phyloP scores from a whole-genome alignment of 208 protist species.

The Acanthamoeba castellanii region DNA sequence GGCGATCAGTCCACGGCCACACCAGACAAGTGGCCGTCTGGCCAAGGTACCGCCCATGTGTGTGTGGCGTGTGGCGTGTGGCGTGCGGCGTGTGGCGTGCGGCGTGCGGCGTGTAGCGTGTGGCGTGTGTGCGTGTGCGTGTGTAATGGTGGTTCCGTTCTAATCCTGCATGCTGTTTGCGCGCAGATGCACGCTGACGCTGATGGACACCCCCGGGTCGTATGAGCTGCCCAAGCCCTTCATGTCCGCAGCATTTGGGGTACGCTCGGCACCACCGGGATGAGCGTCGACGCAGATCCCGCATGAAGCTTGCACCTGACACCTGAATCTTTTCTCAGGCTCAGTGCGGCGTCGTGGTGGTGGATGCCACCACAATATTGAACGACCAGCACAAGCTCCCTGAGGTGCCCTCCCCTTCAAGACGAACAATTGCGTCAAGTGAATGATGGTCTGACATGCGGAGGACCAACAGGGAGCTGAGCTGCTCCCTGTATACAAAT shows the following conservation, averaged over 20 bases:
- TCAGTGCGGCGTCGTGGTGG: neutral
- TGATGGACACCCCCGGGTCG: neutral
- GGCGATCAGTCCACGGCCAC: neutral
- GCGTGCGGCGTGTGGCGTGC: no score
- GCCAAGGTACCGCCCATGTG: neutral
- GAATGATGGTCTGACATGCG: neutral
- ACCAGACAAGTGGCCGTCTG: neutral
- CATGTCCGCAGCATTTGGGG: neutral
- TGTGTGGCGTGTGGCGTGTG: neutral
- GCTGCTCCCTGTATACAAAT: neutral
- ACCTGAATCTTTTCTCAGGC: neutral
- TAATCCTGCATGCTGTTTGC: neutral
- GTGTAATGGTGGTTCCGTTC: neutral
- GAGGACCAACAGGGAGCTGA: neutral
- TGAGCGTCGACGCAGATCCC: neutral
- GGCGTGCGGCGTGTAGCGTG: no score
- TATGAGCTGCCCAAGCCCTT: neutral
- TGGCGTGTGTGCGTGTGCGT: no score
- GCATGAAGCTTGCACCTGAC: neutral
- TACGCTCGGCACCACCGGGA: neutral
- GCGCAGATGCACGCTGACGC: slow-evolving; percentile 2
- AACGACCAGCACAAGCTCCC: neutral
- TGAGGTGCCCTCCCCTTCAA: neutral
- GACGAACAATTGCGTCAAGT: no score
- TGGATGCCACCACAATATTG: neutral